Percentiles rank a stretch among this genome's conserved stretches.
Conservation (phyloP, 2,329 filamentous ascomycete genomes). For the Periglandula ipomoeae region DNA sequence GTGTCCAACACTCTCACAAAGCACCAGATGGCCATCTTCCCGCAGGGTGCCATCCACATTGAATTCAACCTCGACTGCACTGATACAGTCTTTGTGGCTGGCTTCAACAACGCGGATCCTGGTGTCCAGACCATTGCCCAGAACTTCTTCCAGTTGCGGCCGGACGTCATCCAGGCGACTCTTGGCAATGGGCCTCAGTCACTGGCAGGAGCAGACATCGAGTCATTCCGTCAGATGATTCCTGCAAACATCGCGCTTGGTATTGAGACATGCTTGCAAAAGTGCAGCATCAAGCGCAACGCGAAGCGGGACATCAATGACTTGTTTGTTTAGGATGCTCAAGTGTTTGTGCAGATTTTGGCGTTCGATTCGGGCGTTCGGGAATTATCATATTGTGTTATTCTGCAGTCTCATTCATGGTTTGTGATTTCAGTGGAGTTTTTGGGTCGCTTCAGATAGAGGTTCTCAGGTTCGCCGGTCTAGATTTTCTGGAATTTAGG, state of each 20-base stretch:
- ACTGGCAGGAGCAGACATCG: conserved; percentile 30
- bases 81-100: conserved; percentile 37
- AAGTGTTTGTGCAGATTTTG: too few species aligned
- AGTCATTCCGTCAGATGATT: conserved; percentile 29
- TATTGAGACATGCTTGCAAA: conserved; percentile 40
- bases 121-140: conserved; percentile 37
- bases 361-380: too few species aligned
- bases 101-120: conserved; percentile 35
- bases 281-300: conserved; percentile 33
- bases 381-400: too few species aligned
- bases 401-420: too few species aligned
- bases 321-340: conserved; percentile 6
- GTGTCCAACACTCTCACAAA: conserved; percentile 28
- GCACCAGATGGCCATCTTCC: conserved; percentile 39
- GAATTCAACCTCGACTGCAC: conserved; percentile 43
- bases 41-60: conserved; percentile 38
- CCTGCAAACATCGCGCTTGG: conserved; percentile 41
- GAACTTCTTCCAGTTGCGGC: conserved; percentile 33
- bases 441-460: too few species aligned
- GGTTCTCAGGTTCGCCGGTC: too few species aligned
- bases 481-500: too few species aligned
- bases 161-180: conserved; percentile 27
- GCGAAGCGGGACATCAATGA: conserved; percentile 20
- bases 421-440: too few species aligned
- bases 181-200: conserved; percentile 25